Evolutionary conservation across 129 eudicot genomes (phyloP), one percentile per base, ranked within the genome.

Genomic region (Heracleum sosnowskyi): DNA sequence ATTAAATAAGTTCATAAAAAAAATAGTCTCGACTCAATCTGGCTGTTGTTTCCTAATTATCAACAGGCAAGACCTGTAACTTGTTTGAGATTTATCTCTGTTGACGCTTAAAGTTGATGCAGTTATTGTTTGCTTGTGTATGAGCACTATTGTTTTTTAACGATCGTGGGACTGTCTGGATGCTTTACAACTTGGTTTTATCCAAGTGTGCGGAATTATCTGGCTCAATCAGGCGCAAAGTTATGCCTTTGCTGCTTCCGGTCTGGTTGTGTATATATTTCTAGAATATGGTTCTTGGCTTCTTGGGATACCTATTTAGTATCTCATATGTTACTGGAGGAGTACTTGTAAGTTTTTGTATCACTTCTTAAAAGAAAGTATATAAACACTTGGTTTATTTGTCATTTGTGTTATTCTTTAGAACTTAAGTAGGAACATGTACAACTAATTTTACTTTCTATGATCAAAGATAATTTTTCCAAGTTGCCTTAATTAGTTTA

Each of bases 171-270:
- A 57, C 72, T 91, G 76, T 94, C 93, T 28, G 98, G 98, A 40
- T 94, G 98, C 88, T 91, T 94, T 79, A 91, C 91, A 84, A 89
- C 98, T 66, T 94, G 98, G 80, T 91, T 88, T 78, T 96, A 94
- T 82, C 87, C 96, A 78, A 91, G 98, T 79, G 98, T 94, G 64
- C 92, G 97, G 39, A 91, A 88, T 80, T 96, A 94, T 87, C 89
- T 94, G 76, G 93, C 98, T 80, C 97, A 94, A 81, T 97, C 97
- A 75, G 91, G 97, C 78, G 84, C 93, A 83, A 94, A 94, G 88
- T 79, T 94, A 80, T 91, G 98, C 79, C 89, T 94, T 87, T 94
- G 96, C 79, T 94, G 98, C 83, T 94, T 93, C 83, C 98, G 91
- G 64, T 96, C 97, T 16, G 97, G 97, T 97, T 94, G 88, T 79